These are phyloP conservation scores for Pichia scutulata DNA, from an alignment of 805 yeast species.

Conservation along the genomic window DNA sequence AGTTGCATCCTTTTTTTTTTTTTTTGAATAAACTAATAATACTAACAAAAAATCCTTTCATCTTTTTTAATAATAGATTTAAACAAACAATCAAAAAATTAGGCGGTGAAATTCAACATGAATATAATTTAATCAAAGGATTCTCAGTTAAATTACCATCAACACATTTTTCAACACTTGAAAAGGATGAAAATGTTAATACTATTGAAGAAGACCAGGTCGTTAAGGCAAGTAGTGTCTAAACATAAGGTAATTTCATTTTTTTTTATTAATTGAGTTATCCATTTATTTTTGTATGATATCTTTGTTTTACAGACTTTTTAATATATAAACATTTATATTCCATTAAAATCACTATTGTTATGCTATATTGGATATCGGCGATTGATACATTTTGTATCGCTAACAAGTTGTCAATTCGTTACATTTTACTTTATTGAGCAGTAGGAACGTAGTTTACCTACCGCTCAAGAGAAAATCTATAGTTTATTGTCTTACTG, in stretches of 20 bases:
- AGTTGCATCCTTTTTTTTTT: too few species aligned
- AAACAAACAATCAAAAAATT: constrained; percentile 41
- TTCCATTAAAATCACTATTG: too few species aligned
- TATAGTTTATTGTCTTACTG: too few species aligned
- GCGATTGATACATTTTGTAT: too few species aligned
- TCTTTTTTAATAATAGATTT: constrained; percentile 21
- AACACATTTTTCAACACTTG: constrained; percentile 40
- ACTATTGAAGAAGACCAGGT: constrained; percentile 62
- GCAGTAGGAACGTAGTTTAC: too few species aligned
- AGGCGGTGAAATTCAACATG: constrained; percentile 58
- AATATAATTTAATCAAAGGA: constrained; percentile 60
- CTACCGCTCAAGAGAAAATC: too few species aligned
- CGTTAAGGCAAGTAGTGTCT: constrained; percentile 36
- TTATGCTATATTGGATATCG: too few species aligned
- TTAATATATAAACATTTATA: too few species aligned
- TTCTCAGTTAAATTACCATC: constrained; percentile 53
- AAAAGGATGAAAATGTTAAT: constrained; percentile 44
- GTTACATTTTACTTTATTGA: too few species aligned
- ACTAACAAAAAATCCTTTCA: background rate
- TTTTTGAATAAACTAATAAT: background rate
- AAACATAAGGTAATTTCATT: background rate
- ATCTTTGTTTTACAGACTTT: background rate
- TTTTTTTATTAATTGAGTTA: background rate
- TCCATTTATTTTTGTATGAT: too few species aligned
- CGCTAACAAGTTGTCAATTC: too few species aligned